Evolutionary conservation across 208 protist species (phyloP).

Genomic region (Leishmania arabica): DNA sequence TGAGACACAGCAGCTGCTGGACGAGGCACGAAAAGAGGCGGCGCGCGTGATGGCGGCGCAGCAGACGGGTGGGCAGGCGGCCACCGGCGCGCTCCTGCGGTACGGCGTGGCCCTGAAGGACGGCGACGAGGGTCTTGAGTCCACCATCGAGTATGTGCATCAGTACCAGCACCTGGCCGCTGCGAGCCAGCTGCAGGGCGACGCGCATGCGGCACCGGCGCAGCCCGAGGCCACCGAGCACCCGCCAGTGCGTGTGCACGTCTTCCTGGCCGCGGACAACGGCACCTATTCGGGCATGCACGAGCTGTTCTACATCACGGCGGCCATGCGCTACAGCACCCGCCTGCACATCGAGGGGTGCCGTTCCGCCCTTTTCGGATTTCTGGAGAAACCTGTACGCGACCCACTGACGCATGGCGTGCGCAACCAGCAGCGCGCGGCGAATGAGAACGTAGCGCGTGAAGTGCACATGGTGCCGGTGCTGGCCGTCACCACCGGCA

Average conservation of each 20-base stretch:
- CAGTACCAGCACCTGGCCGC: slow-evolving; percentile 19
- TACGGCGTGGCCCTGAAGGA: slow-evolving; percentile 33
- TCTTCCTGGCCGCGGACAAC: slow-evolving; percentile 65
- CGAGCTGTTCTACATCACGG: slow-evolving; percentile 52
- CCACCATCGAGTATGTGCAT: slow-evolving; percentile 31
- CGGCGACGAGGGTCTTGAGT: slow-evolving; percentile 27
- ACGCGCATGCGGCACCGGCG: not conserved
- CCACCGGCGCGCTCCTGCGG: slow-evolving; percentile 11
- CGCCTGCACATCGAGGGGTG: slow-evolving; percentile 37
- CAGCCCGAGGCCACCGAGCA: not conserved
- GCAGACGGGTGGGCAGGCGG: slow-evolving; percentile 6
- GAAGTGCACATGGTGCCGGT: slow-evolving; percentile 36
- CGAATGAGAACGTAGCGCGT: slow-evolving; percentile 1
- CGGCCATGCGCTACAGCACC: slow-evolving; percentile 46
- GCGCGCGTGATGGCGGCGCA: slow-evolving; percentile 23
- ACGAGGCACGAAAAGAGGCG: slow-evolving; percentile 29
- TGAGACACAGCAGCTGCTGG: slow-evolving; percentile 33
- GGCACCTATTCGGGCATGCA: slow-evolving; percentile 57
- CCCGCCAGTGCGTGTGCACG: slow-evolving; percentile 33
- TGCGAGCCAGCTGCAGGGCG: not conserved
- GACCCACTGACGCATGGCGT: too few relatives aligned
- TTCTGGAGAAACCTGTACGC: slow-evolving; percentile 33
- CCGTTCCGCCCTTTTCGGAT: slow-evolving; percentile 45
- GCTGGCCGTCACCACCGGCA: slow-evolving; percentile 56
- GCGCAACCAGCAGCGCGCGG: slow-evolving; percentile 26